phyloP scores from a whole-genome alignment of 106 monocot species.

The Acorus calamus region DNA sequence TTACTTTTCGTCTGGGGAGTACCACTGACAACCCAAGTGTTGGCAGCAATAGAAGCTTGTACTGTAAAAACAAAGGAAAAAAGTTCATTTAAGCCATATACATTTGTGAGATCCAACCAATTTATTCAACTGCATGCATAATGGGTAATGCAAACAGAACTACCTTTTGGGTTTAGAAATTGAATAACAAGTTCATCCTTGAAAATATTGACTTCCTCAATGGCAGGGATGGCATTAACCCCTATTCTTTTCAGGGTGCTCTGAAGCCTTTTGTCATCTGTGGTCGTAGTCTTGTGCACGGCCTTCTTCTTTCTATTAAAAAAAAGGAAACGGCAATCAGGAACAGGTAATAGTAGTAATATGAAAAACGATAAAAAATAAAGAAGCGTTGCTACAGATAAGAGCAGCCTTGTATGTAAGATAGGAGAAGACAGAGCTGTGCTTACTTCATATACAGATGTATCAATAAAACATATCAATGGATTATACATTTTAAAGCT shows the following conservation, averaged over 20 bases:
- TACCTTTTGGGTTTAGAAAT: slow-evolving; percentile 17
- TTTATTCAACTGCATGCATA: background rate
- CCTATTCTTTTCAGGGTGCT: slow-evolving; percentile 16
- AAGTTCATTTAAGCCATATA: background rate
- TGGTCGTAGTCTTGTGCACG: slow-evolving; percentile 19
- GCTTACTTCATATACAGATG: too few relatives aligned
- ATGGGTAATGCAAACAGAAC: background rate
- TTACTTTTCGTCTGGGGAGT: slow-evolving; percentile 17
- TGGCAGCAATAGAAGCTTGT: slow-evolving; percentile 19
- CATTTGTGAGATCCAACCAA: background rate
- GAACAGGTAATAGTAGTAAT: too few relatives aligned
- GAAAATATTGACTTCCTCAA: slow-evolving; percentile 22
- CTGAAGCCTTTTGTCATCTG: slow-evolving; percentile 21
- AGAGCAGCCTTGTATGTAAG: too few relatives aligned
- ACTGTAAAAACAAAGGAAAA: slow-evolving; percentile 4
- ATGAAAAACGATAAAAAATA: too few relatives aligned
- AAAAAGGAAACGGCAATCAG: background rate
- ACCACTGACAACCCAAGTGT: slow-evolving; percentile 21
- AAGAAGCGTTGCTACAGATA: too few relatives aligned
- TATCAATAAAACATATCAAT: too few relatives aligned
- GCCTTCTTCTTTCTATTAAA: slow-evolving; percentile 19
- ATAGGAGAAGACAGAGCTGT: too few relatives aligned
- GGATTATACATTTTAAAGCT: too few relatives aligned
- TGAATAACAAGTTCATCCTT: slow-evolving; percentile 17
- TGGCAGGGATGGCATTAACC: slow-evolving; percentile 12